Evolutionary conservation across 129 eudicot genomes (phyloP).

Genomic region (Pseudognaphalium luteoalbum): DNA sequence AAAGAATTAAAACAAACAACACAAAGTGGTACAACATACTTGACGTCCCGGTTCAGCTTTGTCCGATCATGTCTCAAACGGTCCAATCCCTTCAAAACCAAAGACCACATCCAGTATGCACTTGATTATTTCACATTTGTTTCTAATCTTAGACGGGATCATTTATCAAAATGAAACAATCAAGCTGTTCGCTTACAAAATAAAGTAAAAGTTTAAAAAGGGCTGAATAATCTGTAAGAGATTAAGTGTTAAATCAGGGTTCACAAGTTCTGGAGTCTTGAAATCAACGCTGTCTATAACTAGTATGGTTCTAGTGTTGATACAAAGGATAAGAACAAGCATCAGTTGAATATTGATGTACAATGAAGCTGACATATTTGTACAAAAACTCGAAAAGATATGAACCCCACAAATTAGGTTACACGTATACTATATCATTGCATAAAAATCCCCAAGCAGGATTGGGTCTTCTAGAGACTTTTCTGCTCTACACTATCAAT

Average conservation of each 20-base stretch:
- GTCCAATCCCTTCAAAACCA: too few relatives aligned
- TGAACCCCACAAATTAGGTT: not conserved
- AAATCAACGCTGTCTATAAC: too few relatives aligned
- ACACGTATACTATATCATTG: not conserved
- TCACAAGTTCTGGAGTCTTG: not conserved
- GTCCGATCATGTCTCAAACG: too few relatives aligned
- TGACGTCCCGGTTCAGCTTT: too few relatives aligned
- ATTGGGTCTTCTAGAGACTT: constrained; percentile 6
- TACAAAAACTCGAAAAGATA: not conserved
- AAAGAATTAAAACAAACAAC: too few relatives aligned
- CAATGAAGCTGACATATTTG: not conserved
- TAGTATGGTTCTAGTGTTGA: not conserved
- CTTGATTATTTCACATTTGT: too few relatives aligned
- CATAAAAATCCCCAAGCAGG: not conserved
- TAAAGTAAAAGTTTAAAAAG: not conserved
- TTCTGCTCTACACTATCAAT: constrained; percentile 43
- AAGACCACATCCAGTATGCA: too few relatives aligned
- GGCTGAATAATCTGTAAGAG: not conserved
- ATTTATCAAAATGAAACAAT: not conserved
- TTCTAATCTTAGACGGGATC: too few relatives aligned
- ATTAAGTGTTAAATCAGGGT: too few relatives aligned
- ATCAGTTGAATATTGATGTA: not conserved
- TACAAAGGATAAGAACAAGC: not conserved
- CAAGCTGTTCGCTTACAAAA: not conserved
- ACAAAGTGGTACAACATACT: too few relatives aligned